Evolutionary conservation across 257 asterid genomes (phyloP).

Genomic region (Capsicum rhomboideum): DNA sequence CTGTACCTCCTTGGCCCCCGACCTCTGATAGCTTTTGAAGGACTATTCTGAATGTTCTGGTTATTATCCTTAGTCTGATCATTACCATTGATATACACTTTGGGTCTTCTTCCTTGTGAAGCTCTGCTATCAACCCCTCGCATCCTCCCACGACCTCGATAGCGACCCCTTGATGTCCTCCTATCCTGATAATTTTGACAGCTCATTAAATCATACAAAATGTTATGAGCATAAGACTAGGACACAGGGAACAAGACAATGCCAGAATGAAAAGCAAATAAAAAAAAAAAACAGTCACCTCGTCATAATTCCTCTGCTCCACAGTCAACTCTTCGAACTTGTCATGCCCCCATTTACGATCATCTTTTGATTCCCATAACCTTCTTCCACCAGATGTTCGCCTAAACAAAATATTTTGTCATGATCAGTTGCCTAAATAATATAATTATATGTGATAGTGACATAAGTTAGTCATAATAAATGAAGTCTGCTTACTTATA

Average conservation of each 20-base stretch:
- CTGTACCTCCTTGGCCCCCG: conserved; percentile 91
- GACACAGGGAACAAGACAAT: background rate
- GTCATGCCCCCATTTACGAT: conserved; percentile 98
- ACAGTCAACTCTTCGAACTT: conserved; percentile 80
- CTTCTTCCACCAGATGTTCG: conserved; percentile 80
- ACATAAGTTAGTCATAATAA: background rate
- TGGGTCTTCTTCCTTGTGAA: conserved; percentile 47
- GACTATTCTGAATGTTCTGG: conserved; percentile 30
- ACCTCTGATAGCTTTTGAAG: conserved; percentile 63
- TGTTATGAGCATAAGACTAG: background rate
- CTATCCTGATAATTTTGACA: conserved; percentile 40
- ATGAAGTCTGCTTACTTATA: background rate
- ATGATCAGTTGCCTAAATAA: background rate
- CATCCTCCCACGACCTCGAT: conserved; percentile 63
- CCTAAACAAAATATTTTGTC: conserved; percentile 20
- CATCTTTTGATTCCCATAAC: conserved; percentile 94
- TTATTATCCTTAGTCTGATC: conserved; percentile 23
- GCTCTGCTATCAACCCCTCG: conserved; percentile 50
- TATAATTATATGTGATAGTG: background rate
- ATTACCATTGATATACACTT: conserved; percentile 26
- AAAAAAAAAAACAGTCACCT: conserved; percentile 34
- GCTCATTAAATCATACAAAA: background rate
- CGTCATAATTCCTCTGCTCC: conserved; percentile 57
- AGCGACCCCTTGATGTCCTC: conserved; percentile 61
- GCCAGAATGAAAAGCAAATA: background rate